Evolutionary conservation across 352 stramenopile species (phyloP), one percentile per base, ranked within the genome.

Genomic region (Phytophthora niederhauseri): DNA sequence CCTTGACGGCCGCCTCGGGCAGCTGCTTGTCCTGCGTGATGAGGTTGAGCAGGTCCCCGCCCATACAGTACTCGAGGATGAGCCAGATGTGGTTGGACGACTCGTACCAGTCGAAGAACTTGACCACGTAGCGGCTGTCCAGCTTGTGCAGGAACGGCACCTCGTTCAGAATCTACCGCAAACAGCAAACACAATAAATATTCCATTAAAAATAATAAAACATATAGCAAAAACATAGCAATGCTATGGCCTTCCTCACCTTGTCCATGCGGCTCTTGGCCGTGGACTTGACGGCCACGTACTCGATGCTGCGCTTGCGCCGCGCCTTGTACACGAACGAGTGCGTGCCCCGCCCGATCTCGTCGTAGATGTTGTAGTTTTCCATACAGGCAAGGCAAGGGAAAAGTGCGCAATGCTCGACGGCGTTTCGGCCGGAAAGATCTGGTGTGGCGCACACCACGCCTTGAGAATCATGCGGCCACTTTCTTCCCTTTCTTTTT

Each of bases 91-190:
- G 96, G 78, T 98, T 97, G 61, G 92, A 82, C 57, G 93, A 98
- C 78, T 98, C 94, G 81, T 98, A 98, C 94, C 94, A 98, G 74
- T 98, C 96, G 81, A 91, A 94, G 70, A 98, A 98, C 75, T 91
- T 94, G 62, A 98, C 77, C 48, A 97, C 86, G 68, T 97, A 82
- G 26, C 76, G 88, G 60, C 87, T 95, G 36, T 93, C 72, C 6
- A 98, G 78, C 53, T 91, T 92, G 76, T 97, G 89, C 64, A 97
- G 80, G 66, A 97, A 82, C 64, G 94, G 89, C 38, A 96, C 89
- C 49, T 96, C 88, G 61, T 96, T 94, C 19, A 94, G 66, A 60
- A 96, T 92, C 87, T 94, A 46, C 55, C 36, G 20, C 11, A 36
- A 46, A 5, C 41, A 49, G 41, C 15, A 49, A n/a, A 15, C 12